These are phyloP conservation scores for Candida ovalis DNA, from an alignment of 805 yeast species.

Conservation along the genomic window DNA sequence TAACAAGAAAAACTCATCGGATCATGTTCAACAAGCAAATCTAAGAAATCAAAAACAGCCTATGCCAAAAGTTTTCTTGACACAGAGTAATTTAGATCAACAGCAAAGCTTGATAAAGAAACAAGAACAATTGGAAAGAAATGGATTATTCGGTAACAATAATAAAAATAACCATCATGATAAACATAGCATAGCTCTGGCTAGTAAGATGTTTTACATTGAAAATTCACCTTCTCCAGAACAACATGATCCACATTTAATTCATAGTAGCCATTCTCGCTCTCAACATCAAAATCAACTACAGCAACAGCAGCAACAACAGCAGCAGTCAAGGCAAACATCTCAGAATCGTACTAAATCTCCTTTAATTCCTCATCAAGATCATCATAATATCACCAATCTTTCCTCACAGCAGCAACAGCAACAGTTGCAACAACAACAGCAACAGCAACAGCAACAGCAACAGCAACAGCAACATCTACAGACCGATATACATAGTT, in stretches of 20 bases:
- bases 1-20: not conserved
- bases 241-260: slow-evolving; percentile 6
- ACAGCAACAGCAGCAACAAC: not conserved
- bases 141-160: not conserved
- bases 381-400: not conserved
- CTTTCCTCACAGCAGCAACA: not conserved
- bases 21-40: not conserved
- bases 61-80: slow-evolving; percentile 10
- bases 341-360: slow-evolving; percentile 6
- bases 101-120: slow-evolving; percentile 13
- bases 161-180: slow-evolving; percentile 1
- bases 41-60: not conserved
- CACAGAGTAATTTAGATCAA: slow-evolving; percentile 14
- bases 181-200: slow-evolving; percentile 7
- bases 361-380: slow-evolving; percentile 9
- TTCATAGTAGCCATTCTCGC: not conserved
- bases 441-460: no score
- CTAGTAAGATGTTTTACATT: slow-evolving; percentile 26
- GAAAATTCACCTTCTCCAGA: slow-evolving; percentile 32
- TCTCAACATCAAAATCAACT: not conserved
- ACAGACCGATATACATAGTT: not conserved
- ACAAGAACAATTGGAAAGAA: slow-evolving; percentile 1
- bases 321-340: not conserved
- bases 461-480: slow-evolving; percentile 2
- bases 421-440: not conserved